Evolutionary conservation across 2,329 filamentous ascomycete genomes (phyloP), one percentile per base, ranked within the genome.

Genomic region (Dactylonectria macrodidyma): DNA sequence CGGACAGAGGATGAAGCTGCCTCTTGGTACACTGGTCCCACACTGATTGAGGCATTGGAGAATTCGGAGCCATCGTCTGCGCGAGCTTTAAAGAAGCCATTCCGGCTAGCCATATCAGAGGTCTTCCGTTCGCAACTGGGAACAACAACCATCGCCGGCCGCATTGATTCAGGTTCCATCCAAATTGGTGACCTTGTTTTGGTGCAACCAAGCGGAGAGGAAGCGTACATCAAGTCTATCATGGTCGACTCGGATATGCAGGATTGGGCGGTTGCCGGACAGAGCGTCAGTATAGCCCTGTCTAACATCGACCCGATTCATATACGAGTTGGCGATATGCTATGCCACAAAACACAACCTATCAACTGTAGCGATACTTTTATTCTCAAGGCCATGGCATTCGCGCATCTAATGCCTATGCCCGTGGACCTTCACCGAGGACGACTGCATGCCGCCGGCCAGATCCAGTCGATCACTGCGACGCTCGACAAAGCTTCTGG

Each of bases 261-360:
- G 12, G 95, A 97, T 67, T 99, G 95, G 94, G 94, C 93, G 0
- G 95, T 98, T 14, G 95, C 95, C 1, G 95, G 95, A 1, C 94
- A 98, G 77, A 97, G 96, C 67, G 90, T 93, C 16, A 92, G 91
- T 0, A 84, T 99, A n/a, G 92, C 97, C 72, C 86, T 99, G 56
- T 87, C 90, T 9, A 92, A 95, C 72, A 94, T 98, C 77, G 95
- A 98, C 74, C 89, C 93, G 0, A 88, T 93, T 16, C 92, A 98
- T 75, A 87, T 99, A 10, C 89, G 90, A 52, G 87, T 93, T 8
- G 96, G 96, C 22, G 95, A 98, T 77, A 92, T 98, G 19, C 82
- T 97, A n/a, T 97, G 95, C 81, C 87, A 89, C 55, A 86, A 90
- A 0, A 85, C 86, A 1, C 82, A 87, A 1, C 92, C 94, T 0